Conservation (phyloP, 805 yeast species). For the Saccharomyces paradoxus region DNA sequence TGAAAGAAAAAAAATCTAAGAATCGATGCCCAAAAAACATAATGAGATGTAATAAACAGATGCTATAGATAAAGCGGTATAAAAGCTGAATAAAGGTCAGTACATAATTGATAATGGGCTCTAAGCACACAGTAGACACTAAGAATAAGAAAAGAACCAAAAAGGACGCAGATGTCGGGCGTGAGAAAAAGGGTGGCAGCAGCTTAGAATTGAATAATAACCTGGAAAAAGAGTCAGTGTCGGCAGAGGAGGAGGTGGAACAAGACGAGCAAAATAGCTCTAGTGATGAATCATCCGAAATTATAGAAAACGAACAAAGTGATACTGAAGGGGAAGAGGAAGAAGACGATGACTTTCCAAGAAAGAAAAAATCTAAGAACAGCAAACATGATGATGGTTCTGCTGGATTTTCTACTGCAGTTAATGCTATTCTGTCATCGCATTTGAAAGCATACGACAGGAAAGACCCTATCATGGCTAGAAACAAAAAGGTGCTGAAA, state of each 20-base stretch:
- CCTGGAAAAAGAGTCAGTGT: constrained; percentile 2
- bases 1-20: not conserved
- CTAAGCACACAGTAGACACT: not conserved
- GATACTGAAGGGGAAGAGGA: constrained; percentile 24
- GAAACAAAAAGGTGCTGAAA: constrained; percentile 63
- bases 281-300: constrained; percentile 12
- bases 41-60: not conserved
- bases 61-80: not conserved
- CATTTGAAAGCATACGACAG: constrained; percentile 83
- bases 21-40: not conserved
- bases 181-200: constrained; percentile 1
- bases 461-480: constrained; percentile 81
- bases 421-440: constrained; percentile 76
- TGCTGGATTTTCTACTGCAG: constrained; percentile 69
- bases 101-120: not conserved
- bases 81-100: not conserved
- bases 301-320: not conserved
- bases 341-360: constrained; percentile 35
- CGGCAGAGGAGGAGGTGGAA: constrained; percentile 15
- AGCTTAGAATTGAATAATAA: constrained; percentile 3
- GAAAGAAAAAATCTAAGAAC: constrained; percentile 47
- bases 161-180: not conserved
- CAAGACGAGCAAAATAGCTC: constrained; percentile 19
- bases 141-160: not conserved
- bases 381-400: constrained; percentile 62